Evolutionary conservation across 306 rosid genomes (phyloP).

Genomic region (Carpinus fangiana): DNA sequence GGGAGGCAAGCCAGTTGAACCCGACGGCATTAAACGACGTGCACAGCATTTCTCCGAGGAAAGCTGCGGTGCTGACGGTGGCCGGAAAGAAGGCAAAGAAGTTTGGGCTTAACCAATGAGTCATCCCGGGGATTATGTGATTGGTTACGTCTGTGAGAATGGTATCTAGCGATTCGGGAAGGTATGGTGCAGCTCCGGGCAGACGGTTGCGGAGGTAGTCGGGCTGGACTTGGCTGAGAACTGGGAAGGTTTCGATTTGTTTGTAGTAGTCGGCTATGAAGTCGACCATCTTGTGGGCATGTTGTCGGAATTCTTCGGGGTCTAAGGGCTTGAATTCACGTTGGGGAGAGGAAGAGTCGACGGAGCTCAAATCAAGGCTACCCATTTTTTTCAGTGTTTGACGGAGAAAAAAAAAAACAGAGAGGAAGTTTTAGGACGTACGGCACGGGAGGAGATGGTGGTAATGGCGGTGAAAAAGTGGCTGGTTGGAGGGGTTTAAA

Average conservation of each 20-base stretch:
- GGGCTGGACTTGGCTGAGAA: constrained; percentile 48
- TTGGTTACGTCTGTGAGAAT: constrained; percentile 50
- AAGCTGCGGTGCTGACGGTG: constrained; percentile 54
- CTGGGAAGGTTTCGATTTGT: constrained; percentile 42
- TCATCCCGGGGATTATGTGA: constrained; percentile 57
- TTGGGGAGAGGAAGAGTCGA: background rate
- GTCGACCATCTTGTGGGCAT: constrained; percentile 66
- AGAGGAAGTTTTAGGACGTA: background rate
- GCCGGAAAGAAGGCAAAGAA: constrained; percentile 54
- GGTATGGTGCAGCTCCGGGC: constrained; percentile 45
- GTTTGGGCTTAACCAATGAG: constrained; percentile 68
- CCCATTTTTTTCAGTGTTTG: constrained; percentile 28
- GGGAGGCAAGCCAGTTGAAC: constrained; percentile 66
- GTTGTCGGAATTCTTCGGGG: constrained; percentile 56
- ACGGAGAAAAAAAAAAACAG: background rate
- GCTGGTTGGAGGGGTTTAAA: background rate
- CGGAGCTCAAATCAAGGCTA: constrained; percentile 27
- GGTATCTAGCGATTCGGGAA: constrained; percentile 48
- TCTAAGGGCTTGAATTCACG: constrained; percentile 41
- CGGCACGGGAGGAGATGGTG: background rate
- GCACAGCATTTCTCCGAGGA: constrained; percentile 60
- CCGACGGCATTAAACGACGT: constrained; percentile 54
- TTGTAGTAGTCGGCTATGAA: constrained; percentile 54
- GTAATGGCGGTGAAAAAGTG: background rate
- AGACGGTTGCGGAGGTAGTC: constrained; percentile 37